Percentiles rank a stretch among this genome's conserved stretches.
Evolutionary conservation across 2,329 filamentous ascomycete species (phyloP).

Genomic region (Clonostachys rosea): DNA sequence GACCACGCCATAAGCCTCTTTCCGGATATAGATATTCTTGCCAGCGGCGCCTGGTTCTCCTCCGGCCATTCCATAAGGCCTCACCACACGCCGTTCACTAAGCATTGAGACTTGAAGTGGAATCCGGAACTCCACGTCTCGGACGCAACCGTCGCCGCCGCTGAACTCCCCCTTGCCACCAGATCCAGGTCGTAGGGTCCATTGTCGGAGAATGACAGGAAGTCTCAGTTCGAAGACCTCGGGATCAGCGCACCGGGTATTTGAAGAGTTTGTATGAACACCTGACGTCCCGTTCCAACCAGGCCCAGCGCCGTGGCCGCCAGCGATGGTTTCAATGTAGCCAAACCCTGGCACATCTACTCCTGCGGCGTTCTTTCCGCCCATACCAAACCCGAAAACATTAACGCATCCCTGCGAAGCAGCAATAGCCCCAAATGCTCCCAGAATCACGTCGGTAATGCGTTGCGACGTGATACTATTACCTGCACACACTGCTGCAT

Average conservation of each 20-base stretch:
- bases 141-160: constrained; percentile 70
- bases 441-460: constrained; percentile 22
- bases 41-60: constrained; percentile 76
- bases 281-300: constrained; percentile 37
- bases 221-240: constrained; percentile 50
- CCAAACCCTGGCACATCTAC: constrained; percentile 33
- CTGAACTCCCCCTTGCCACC: constrained; percentile 61
- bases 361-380: constrained; percentile 30
- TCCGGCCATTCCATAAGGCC: constrained; percentile 64
- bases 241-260: constrained; percentile 66
- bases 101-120: constrained; percentile 74
- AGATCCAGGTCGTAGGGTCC: constrained; percentile 58
- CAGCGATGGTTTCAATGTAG: constrained; percentile 57
- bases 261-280: constrained; percentile 59
- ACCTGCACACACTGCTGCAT: constrained; percentile 46
- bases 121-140: constrained; percentile 77
- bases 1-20: constrained; percentile 10
- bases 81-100: constrained; percentile 72
- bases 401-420: constrained; percentile 41
- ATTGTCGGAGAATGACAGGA: constrained; percentile 68
- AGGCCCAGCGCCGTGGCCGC: constrained; percentile 66
- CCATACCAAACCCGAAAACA: constrained; percentile 80
- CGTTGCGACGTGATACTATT: constrained; percentile 48
- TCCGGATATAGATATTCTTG: constrained; percentile 82
- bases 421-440: constrained; percentile 15